A percentile compares a stretch with the other conserved stretches of the same genome.
Evolutionary conservation across 2,329 filamentous ascomycete species (phyloP).

Genomic region (Fusarium pseudograminearum): DNA sequence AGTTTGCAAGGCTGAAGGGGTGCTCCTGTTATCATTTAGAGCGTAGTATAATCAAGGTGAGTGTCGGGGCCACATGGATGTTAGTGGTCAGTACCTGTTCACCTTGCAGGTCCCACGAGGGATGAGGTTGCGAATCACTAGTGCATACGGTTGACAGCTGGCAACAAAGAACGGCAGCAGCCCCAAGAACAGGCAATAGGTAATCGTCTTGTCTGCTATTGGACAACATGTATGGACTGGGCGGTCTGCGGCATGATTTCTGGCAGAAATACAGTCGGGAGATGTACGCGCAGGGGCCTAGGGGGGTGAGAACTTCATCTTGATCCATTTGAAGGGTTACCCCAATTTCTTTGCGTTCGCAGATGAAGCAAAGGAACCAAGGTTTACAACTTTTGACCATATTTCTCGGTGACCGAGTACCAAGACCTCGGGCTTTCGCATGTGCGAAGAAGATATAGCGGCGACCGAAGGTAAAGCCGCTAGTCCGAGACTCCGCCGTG

Average conservation of each 20-base stretch:
- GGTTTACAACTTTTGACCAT: constrained; percentile 2
- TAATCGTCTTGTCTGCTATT: constrained; percentile 40
- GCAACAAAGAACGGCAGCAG: background rate
- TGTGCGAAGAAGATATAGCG: constrained; percentile 39
- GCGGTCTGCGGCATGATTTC: constrained; percentile 41
- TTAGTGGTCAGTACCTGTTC: background rate
- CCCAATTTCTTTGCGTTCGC: constrained; percentile 33
- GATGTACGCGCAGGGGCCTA: constrained; percentile 22
- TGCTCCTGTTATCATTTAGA: background rate
- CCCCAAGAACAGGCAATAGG: constrained; percentile 21
- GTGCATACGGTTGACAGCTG: constrained; percentile 34
- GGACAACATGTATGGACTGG: constrained; percentile 29
- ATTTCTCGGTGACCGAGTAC: constrained; percentile 47
- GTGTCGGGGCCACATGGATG: background rate
- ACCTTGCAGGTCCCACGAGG: background rate
- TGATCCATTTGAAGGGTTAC: constrained; percentile 32
- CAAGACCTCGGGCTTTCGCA: constrained; percentile 41
- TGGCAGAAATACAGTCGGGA: constrained; percentile 39
- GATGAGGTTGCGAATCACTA: background rate
- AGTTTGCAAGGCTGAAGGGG: background rate
- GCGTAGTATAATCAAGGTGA: background rate
- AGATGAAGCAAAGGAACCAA: constrained; percentile 27
- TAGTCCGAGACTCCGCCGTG: constrained; percentile 41
- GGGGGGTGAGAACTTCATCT: constrained; percentile 38
- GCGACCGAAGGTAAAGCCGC: constrained; percentile 49